Conservation (phyloP, 352 stramenopile genomes). For the Globisporangium irregulare region DNA sequence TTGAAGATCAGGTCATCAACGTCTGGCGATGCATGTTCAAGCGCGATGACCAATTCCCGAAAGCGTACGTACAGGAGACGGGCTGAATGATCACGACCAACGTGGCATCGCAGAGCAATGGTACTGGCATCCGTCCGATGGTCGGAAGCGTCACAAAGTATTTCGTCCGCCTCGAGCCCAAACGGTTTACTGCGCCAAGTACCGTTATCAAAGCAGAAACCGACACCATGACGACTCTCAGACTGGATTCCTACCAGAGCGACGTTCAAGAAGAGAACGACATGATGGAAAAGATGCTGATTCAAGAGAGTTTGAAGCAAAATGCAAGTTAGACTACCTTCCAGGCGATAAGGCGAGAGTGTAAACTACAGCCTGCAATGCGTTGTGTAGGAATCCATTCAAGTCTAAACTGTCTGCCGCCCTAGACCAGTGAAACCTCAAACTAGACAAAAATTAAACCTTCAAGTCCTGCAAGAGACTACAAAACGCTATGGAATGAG, state of each 20-base stretch:
- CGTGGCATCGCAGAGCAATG: background rate
- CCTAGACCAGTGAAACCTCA: too few species aligned
- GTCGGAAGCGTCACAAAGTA: background rate
- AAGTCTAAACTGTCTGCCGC: too few species aligned
- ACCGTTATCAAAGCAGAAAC: conserved; percentile 20
- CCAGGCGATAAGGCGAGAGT: too few species aligned
- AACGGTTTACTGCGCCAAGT: background rate
- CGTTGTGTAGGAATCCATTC: too few species aligned
- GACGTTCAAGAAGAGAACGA: conserved; percentile 42
- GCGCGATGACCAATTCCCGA: conserved; percentile 10
- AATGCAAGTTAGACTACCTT: too few species aligned
- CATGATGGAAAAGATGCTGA: conserved; percentile 50
- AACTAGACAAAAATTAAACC: too few species aligned
- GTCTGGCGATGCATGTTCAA: conserved; percentile 13
- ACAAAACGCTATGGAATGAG: too few species aligned
- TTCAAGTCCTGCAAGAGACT: too few species aligned
- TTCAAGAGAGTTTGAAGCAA: conserved; percentile 30
- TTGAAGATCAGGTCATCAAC: background rate
- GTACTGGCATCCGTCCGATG: background rate
- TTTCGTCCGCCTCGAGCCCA: conserved; percentile 9
- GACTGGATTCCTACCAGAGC: conserved; percentile 45
- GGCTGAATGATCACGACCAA: background rate
- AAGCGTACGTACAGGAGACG: conserved; percentile 7
- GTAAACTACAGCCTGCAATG: too few species aligned
- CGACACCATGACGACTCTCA: conserved; percentile 46